A percentile compares a stretch with the other conserved stretches of the same genome.
Conservation (phyloP, 306 rosid genomes). For the Cicer cuneatum region DNA sequence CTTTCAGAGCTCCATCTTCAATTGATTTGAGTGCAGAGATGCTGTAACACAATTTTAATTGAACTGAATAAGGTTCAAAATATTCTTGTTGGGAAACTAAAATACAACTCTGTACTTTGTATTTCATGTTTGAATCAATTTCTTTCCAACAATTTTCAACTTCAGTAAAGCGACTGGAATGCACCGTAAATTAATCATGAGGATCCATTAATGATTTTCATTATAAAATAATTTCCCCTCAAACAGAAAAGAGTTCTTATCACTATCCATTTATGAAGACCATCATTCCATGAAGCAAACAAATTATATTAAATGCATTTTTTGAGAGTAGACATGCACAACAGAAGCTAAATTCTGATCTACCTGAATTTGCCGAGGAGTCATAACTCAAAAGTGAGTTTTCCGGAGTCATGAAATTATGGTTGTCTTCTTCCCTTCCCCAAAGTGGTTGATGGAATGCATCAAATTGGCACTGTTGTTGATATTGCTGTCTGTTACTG, state of each 20-base stretch:
- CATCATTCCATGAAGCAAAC: slow-evolving; percentile 2
- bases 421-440: slow-evolving; percentile 82
- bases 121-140: slow-evolving; percentile 6
- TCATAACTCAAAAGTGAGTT: slow-evolving; percentile 73
- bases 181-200: neutral
- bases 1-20: slow-evolving; percentile 89
- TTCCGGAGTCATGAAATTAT: slow-evolving; percentile 68
- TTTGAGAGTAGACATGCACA: slow-evolving; percentile 36
- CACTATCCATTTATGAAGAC: slow-evolving; percentile 11
- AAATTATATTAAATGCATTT: neutral
- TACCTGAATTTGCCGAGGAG: slow-evolving; percentile 91
- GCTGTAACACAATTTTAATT: slow-evolving; percentile 57
- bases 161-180: neutral
- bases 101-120: neutral
- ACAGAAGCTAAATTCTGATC: slow-evolving; percentile 8
- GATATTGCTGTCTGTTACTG: slow-evolving; percentile 71
- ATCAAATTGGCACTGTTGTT: slow-evolving; percentile 74
- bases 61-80: slow-evolving; percentile 23
- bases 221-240: slow-evolving; percentile 7
- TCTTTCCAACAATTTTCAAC: neutral
- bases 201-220: slow-evolving; percentile 30
- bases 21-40: slow-evolving; percentile 76
- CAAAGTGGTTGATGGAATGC: slow-evolving; percentile 67
- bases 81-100: neutral
- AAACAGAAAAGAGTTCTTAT: slow-evolving; percentile 20